Base-by-base conservation (phyloP, 495 filamentous ascomycete genomes). In the Cladorrhinum samala region DNA sequence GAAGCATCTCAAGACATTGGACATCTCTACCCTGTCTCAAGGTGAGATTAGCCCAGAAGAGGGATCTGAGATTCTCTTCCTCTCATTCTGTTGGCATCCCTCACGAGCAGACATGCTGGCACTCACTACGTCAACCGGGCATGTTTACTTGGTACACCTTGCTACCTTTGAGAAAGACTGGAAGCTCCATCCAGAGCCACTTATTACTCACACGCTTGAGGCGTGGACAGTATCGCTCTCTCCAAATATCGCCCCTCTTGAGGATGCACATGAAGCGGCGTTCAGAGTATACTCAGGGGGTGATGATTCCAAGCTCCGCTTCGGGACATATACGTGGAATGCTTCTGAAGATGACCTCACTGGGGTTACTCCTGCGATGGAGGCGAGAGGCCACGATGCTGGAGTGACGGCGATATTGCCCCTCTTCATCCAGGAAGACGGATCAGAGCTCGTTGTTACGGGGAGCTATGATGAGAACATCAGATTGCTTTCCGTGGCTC, bases 381-480 rank as follows among this genome's bases (percentile, higher is more conserved):
- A 52, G 41, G 27, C 81, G 48, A 80, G 68, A 50, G 74, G 76
- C 24, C 92, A 96, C 59, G 76, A 75, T 14, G 89, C 91, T 11
- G 93, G 93, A 3, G 89, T 98, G 2, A 96, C 92, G 0, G 82
- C 89, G 1, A 92, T 98, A 51, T 64, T 96, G 25, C 86, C 89
- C 0, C 59, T 90, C 9, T 63, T 72, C 1, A 46, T 78, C 8
- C 45, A 66, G 3, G 47, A 58, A 21, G 69, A 69, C 17, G 69
- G 63, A 16, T 68, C 71, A 0, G 75, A 76, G 17, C 56, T 90
- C 6, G 56, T 96, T 7, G 60, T 95, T 25, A 97, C 91, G 2
- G 93, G 93, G 9, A 92, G 89, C 62, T 98, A 97, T 65, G 93
- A 98, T 57, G 94, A 98, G 56, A 70, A 76, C 63, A 70, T 96